Conservation (phyloP, 345 rosid genomes). For the Reutealis trisperma region DNA sequence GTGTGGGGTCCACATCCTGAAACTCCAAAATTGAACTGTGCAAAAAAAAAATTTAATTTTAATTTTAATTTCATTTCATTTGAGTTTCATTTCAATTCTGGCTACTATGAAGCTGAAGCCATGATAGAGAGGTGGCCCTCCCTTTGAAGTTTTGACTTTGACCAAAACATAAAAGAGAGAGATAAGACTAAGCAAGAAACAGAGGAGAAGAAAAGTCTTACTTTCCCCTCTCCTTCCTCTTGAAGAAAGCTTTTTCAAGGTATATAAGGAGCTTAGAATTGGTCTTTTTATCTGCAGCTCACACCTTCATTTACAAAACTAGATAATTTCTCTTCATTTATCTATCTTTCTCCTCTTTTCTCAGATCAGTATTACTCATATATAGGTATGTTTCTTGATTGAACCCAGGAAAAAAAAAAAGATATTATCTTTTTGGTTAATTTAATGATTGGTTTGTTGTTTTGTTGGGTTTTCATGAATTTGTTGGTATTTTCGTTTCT, state of each 20-base stretch:
- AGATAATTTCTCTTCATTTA: neutral
- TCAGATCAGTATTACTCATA: neutral
- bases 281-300: constrained; percentile 14
- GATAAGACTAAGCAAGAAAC: neutral
- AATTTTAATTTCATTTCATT: constrained; percentile 19
- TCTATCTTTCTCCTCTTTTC: constrained; percentile 2
- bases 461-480: neutral
- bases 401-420: neutral
- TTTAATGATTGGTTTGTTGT: neutral
- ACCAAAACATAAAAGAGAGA: constrained; percentile 21
- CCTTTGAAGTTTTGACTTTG: constrained; percentile 64
- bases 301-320: neutral
- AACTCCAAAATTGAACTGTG: constrained; percentile 1
- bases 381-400: constrained; percentile 25
- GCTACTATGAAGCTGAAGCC: too few relatives aligned
- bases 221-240: constrained; percentile 72
- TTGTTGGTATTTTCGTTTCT: neutral
- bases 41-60: neutral
- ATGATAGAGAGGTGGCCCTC: constrained; percentile 15
- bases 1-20: constrained; percentile 13
- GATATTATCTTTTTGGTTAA: neutral
- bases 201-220: constrained; percentile 53
- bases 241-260: constrained; percentile 11
- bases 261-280: constrained; percentile 27
- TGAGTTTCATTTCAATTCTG: neutral